phyloP scores from a whole-genome alignment of 2,329 filamentous ascomycete species.

The Trichoderma hamatum region DNA sequence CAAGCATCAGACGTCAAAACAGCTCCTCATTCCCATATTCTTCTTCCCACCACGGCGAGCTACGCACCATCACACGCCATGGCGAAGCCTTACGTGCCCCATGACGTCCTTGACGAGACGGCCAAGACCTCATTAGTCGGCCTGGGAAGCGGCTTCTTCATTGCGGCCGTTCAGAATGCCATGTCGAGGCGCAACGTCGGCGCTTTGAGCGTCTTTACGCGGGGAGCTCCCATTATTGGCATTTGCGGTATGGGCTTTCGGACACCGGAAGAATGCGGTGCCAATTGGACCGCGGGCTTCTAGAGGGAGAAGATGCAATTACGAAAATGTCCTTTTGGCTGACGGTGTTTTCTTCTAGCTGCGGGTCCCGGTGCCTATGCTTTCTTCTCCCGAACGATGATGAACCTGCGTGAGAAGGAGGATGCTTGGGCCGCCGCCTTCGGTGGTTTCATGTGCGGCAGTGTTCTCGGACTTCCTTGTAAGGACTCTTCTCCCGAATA shows the following conservation, averaged over 20 bases:
- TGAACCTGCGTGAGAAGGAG: conserved; percentile 84
- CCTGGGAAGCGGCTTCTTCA: conserved; percentile 68
- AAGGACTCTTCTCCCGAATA: conserved; percentile 39
- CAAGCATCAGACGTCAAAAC: conserved; percentile 30
- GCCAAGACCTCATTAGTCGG: conserved; percentile 67
- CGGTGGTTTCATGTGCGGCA: conserved; percentile 76
- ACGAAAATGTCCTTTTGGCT: not conserved
- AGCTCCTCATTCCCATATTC: conserved; percentile 33
- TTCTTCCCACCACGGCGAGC: conserved; percentile 26
- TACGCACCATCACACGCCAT: conserved; percentile 36
- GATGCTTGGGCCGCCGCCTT: conserved; percentile 75
- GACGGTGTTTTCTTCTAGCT: conserved; percentile 41
- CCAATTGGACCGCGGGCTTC: not conserved
- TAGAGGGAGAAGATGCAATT: no score
- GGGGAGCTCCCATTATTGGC: conserved; percentile 73
- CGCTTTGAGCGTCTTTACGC: conserved; percentile 77
- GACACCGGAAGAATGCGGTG: not conserved
- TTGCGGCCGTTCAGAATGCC: conserved; percentile 83
- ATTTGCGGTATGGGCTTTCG: conserved; percentile 39
- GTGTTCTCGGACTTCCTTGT: conserved; percentile 74
- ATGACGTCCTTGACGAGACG: conserved; percentile 72
- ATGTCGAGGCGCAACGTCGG: conserved; percentile 82
- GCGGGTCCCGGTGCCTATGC: conserved; percentile 69
- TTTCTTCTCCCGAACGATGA: conserved; percentile 74
- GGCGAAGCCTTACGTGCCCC: conserved; percentile 62